Conservation (phyloP, 2,329 filamentous ascomycete genomes). For the Alternaria ventricosa region DNA sequence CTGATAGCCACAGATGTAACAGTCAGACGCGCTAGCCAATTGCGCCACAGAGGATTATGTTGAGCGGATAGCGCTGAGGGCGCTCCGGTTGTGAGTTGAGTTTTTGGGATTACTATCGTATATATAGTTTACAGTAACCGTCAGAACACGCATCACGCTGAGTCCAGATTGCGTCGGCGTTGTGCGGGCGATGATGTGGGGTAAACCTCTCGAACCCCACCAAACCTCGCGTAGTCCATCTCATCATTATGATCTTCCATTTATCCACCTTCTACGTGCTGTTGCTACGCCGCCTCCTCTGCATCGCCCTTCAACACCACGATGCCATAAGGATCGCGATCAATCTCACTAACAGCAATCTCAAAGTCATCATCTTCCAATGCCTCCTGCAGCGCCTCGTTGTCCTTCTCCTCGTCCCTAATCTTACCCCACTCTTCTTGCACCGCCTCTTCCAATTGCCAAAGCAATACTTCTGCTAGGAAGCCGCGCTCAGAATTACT, state of each 20-base stretch:
- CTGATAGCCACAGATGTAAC: slow-evolving; percentile 50
- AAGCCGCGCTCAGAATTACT: slow-evolving; percentile 92
- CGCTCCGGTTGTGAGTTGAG: slow-evolving; percentile 15
- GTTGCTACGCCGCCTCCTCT: slow-evolving; percentile 8
- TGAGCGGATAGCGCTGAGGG: slow-evolving; percentile 5
- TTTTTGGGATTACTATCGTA: not conserved
- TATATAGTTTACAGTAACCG: too few species aligned
- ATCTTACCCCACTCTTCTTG: slow-evolving; percentile 61
- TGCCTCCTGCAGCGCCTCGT: slow-evolving; percentile 55
- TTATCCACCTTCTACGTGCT: not conserved
- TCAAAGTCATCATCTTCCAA: slow-evolving; percentile 62
- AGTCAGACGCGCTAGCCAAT: slow-evolving; percentile 67
- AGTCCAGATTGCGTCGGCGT: not conserved
- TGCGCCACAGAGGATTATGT: slow-evolving; percentile 48
- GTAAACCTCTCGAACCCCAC: not conserved
- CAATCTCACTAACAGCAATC: slow-evolving; percentile 77
- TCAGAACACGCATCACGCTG: too few species aligned
- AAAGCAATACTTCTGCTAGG: slow-evolving; percentile 72
- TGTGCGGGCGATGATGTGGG: not conserved
- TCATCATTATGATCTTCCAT: not conserved
- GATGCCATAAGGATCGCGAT: slow-evolving; percentile 89
- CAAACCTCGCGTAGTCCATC: not conserved
- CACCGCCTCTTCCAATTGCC: slow-evolving; percentile 67
- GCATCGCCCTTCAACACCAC: slow-evolving; percentile 39
- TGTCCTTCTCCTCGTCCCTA: slow-evolving; percentile 51